Evolutionary conservation across 441 rosid species (phyloP).

Genomic region (Eutrema salsugineum): DNA sequence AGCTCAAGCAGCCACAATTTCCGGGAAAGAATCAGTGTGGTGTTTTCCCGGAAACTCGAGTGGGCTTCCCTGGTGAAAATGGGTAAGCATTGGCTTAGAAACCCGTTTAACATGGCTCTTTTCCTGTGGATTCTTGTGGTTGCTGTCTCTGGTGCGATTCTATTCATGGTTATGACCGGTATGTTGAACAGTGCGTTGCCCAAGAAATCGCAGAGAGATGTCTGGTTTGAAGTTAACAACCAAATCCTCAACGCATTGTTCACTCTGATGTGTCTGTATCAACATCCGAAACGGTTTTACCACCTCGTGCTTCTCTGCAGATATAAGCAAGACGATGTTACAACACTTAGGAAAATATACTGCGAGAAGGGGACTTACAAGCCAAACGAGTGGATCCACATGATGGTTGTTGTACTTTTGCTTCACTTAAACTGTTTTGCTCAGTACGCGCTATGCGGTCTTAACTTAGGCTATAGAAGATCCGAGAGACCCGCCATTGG

Average conservation of each 20-base stretch:
- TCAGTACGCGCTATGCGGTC: slow-evolving; percentile 76
- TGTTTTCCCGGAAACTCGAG: slow-evolving; percentile 49
- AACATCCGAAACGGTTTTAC: slow-evolving; percentile 78
- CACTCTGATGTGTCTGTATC: slow-evolving; percentile 80
- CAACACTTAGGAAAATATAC: slow-evolving; percentile 58
- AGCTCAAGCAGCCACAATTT: slow-evolving; percentile 38
- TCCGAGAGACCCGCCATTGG: slow-evolving; percentile 72
- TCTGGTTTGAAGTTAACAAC: slow-evolving; percentile 87
- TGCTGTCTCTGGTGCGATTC: slow-evolving; percentile 78
- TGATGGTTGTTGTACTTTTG: slow-evolving; percentile 71
- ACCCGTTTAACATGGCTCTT: slow-evolving; percentile 77
- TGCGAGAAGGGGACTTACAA: slow-evolving; percentile 76
- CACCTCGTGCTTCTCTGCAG: slow-evolving; percentile 73
- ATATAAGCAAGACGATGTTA: slow-evolving; percentile 68
- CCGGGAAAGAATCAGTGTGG: slow-evolving; percentile 45
- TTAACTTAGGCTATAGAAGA: slow-evolving; percentile 72
- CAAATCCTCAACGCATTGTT: slow-evolving; percentile 88
- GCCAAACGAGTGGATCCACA: slow-evolving; percentile 77
- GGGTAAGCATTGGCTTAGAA: slow-evolving; percentile 59
- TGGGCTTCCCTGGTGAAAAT: slow-evolving; percentile 52
- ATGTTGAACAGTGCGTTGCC: slow-evolving; percentile 63
- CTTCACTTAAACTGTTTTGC: slow-evolving; percentile 84
- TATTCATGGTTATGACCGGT: slow-evolving; percentile 87
- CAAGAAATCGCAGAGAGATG: slow-evolving; percentile 55
- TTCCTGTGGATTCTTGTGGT: slow-evolving; percentile 58